Evolutionary conservation across 495 filamentous ascomycete genomes (phyloP).

Genomic region (Xylaria longipes): DNA sequence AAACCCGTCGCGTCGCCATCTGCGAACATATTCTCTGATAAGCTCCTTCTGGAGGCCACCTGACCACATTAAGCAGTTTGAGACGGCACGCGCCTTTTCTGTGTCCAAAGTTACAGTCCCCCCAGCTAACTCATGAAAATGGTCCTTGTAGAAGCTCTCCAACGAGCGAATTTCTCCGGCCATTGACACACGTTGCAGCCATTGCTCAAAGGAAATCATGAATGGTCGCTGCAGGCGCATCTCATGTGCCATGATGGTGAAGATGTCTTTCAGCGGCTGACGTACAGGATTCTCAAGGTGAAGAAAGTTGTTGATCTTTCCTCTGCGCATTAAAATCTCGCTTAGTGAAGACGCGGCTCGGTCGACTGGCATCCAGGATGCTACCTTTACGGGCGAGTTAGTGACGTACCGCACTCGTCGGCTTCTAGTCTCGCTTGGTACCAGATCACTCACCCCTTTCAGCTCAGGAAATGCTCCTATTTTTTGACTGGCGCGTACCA

Average conservation of each 20-base stretch:
- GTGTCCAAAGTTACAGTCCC: slow-evolving; percentile 39
- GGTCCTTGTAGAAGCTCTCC: slow-evolving; percentile 37
- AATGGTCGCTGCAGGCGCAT: slow-evolving; percentile 30
- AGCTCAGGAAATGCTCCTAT: slow-evolving; percentile 46
- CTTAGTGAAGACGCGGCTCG: slow-evolving; percentile 38
- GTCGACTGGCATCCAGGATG: slow-evolving; percentile 52
- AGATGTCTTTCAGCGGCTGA: slow-evolving; percentile 42
- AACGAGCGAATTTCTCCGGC: slow-evolving; percentile 34
- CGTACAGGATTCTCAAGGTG: slow-evolving; percentile 50
- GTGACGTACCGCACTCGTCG: neutral
- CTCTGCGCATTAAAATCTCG: slow-evolving; percentile 40
- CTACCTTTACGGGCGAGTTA: slow-evolving; percentile 30
- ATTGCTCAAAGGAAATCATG: slow-evolving; percentile 41
- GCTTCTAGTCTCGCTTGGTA: neutral
- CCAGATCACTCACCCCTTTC: slow-evolving; percentile 42
- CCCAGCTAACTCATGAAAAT: slow-evolving; percentile 36
- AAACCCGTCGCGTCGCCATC: slow-evolving; percentile 25
- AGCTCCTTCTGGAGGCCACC: slow-evolving; percentile 31
- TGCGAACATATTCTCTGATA: slow-evolving; percentile 32
- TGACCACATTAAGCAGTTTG: slow-evolving; percentile 29
- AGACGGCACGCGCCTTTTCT: slow-evolving; percentile 29
- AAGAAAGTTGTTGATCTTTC: slow-evolving; percentile 34
- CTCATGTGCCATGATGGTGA: slow-evolving; percentile 35
- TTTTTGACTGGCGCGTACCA: slow-evolving; percentile 45
- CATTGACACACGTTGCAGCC: slow-evolving; percentile 37